Base-by-base conservation (phyloP, 192 early-diverging fungal species). In the Coemansia asiatica region DNA sequence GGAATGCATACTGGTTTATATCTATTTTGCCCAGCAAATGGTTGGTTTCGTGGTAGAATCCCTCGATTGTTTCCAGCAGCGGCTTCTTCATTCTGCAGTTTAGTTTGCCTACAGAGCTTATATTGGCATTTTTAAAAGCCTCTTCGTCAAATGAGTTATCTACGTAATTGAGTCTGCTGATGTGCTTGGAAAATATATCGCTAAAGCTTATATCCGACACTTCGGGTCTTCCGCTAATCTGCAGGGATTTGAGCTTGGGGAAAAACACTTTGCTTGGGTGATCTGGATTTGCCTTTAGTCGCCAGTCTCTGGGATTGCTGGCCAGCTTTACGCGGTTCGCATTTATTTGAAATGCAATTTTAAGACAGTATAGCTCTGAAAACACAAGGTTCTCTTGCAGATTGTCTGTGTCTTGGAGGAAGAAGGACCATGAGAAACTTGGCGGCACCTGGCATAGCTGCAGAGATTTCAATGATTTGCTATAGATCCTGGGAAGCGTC, bases 121-220 rank as follows among this genome's bases (percentile, higher is more conserved):
- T 29, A 4, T 26, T 15, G 54, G 15, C 12, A 27, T 56, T 8
- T 16, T 12, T 29, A 21, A 56, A 56, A 12, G 28, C 22, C 6
- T 28, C 2, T 3, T 56, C 27, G 5, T 13, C 29, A 27, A 9
- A 29, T 4, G 18, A 16, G 9, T 56, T 56, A 18, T 56, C 28
- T 1, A 27, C 18, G 54, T 29, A 56, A n/a, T n/a, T 16, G 15
- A 56, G 54, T 29, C n/a, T 26, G 2, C 19, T 12, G 13, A 56
- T 15, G 54, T 56, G 54, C n/a, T 26, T 31, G 54, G 54, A 29
- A 21, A 56, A 56, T 15, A 21, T 27, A 19, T 56, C 54, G 54
- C 19, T 29, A 16, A 56, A 56, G 54, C 54, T 15, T 21, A 56
- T 15, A n/a, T 56, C 54, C 2, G 54, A 29, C 4, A 56, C 13